A percentile compares a stretch with the other conserved stretches of the same genome.
phyloP scores from a whole-genome alignment of 2,329 filamentous ascomycete genomes.

The Alternaria ventricosa region DNA sequence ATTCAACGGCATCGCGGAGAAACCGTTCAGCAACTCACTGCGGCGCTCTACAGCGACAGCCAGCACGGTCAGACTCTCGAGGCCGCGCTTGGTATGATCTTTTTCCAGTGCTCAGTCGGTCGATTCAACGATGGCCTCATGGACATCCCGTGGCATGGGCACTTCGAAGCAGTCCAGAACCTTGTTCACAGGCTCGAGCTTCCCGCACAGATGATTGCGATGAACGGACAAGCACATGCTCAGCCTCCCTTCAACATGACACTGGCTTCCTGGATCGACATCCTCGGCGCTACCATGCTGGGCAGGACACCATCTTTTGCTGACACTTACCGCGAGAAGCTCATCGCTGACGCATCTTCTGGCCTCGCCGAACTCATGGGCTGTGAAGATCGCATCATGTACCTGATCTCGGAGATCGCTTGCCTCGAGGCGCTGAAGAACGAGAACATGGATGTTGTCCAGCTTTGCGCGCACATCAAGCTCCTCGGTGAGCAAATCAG shows the following conservation, averaged over 20 bases:
- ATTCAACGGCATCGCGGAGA: constrained; percentile 92
- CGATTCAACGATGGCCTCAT: constrained; percentile 82
- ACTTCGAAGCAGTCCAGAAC: constrained; percentile 89
- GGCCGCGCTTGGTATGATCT: constrained; percentile 91
- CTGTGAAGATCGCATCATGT: constrained; percentile 97
- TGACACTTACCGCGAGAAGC: constrained; percentile 94
- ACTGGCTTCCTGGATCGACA: constrained; percentile 93
- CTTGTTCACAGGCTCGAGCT: constrained; percentile 86
- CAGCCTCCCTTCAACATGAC: constrained; percentile 95
- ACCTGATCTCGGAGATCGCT: constrained; percentile 95
- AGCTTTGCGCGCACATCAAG: constrained; percentile 86
- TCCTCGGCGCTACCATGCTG: constrained; percentile 90
- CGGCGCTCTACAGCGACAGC: constrained; percentile 78
- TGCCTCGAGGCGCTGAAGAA: constrained; percentile 90
- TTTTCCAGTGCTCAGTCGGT: constrained; percentile 93
- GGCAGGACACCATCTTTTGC: constrained; percentile 86
- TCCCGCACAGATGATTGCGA: constrained; percentile 68
- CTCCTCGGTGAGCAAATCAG: constrained; percentile 88
- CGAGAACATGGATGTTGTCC: constrained; percentile 78
- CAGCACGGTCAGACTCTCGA: constrained; percentile 89
- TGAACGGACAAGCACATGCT: constrained; percentile 62
- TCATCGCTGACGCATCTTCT: constrained; percentile 69
- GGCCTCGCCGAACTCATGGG: constrained; percentile 95
- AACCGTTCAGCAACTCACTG: constrained; percentile 84
- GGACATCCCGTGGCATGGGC: constrained; percentile 95